Evolutionary conservation across 2,329 filamentous ascomycete genomes (phyloP).

Genomic region (Diplocarpon mali): DNA sequence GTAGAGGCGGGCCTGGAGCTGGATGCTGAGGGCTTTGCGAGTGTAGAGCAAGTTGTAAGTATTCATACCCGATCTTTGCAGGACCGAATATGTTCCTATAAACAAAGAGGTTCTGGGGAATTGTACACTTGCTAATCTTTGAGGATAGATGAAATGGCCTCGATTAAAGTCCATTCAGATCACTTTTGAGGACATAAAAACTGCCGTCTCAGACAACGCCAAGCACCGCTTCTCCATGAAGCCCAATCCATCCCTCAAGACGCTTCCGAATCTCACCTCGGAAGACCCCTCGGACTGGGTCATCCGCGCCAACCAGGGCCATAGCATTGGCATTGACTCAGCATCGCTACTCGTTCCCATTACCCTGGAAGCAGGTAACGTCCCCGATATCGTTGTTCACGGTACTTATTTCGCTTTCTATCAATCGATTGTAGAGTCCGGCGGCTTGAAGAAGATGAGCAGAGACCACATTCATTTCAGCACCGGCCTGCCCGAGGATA

Average conservation of each 20-base stretch:
- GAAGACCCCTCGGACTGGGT: slow-evolving; percentile 57
- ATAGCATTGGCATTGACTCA: slow-evolving; percentile 69
- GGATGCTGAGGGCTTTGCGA: slow-evolving; percentile 48
- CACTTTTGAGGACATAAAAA: slow-evolving; percentile 63
- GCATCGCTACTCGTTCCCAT: slow-evolving; percentile 60
- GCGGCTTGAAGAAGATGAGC: slow-evolving; percentile 71
- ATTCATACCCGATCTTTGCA: not conserved
- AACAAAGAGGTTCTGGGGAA: not conserved
- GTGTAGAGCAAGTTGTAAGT: slow-evolving; percentile 48
- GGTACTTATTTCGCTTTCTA: slow-evolving; percentile 82
- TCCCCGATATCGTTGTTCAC: slow-evolving; percentile 65
- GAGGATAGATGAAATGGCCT: slow-evolving; percentile 26
- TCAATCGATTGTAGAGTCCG: slow-evolving; percentile 59
- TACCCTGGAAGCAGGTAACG: slow-evolving; percentile 41
- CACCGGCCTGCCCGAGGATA: slow-evolving; percentile 48
- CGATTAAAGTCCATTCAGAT: slow-evolving; percentile 55
- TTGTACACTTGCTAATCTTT: not conserved
- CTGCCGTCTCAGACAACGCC: slow-evolving; percentile 62
- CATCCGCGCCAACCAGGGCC: slow-evolving; percentile 93
- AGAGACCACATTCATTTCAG: slow-evolving; percentile 88
- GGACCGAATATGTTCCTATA: too few relatives aligned
- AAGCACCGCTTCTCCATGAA: slow-evolving; percentile 87
- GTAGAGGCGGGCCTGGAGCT: slow-evolving; percentile 44
- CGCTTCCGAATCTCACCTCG: slow-evolving; percentile 19
- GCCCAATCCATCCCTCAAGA: slow-evolving; percentile 31